Evolutionary conservation across 2,329 filamentous ascomycete genomes (phyloP).

Genomic region (Coleophoma cylindrospora): DNA sequence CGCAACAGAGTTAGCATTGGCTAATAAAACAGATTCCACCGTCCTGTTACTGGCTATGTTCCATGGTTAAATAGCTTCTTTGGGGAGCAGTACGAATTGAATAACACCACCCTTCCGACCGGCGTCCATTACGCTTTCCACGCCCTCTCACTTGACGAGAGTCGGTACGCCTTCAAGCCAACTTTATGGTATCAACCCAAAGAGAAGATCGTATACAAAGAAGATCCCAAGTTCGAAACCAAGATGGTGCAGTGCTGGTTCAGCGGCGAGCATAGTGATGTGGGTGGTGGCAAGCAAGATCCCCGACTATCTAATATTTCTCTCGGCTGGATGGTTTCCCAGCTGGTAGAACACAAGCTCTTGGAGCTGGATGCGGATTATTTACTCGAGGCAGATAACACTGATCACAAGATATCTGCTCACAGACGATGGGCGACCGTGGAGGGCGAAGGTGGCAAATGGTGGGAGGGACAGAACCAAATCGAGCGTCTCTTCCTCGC

Average conservation of each 20-base stretch:
- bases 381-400: background rate
- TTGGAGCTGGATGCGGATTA: background rate
- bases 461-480: background rate
- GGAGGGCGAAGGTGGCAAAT: background rate
- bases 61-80: background rate
- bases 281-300: background rate
- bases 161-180: constrained; percentile 28
- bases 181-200: constrained; percentile 25
- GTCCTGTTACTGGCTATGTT: background rate
- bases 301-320: background rate
- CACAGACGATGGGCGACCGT: background rate
- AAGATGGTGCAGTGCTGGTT: constrained; percentile 2
- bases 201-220: background rate
- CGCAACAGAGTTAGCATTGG: background rate
- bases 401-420: background rate
- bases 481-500: background rate
- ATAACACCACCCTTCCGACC: background rate
- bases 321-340: background rate
- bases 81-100: background rate
- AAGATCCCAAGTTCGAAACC: background rate
- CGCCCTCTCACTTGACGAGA: constrained; percentile 39
- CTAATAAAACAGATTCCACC: background rate
- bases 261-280: background rate
- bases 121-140: constrained; percentile 39
- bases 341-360: background rate